Conservation (phyloP, 345 rosid genomes). For the Gynandropsis gynandra region DNA sequence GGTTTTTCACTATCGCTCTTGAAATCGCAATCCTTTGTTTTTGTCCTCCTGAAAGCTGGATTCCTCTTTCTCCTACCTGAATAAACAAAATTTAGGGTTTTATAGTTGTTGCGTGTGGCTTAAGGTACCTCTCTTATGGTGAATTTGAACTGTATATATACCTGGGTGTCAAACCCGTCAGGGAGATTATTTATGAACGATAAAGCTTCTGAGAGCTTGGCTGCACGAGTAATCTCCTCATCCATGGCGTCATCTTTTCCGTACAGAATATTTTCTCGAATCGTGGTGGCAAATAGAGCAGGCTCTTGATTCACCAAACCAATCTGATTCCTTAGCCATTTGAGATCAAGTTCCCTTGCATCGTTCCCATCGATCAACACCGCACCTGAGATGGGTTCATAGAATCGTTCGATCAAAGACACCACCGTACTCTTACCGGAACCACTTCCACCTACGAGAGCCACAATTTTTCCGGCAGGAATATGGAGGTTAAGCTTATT, state of each 20-base stretch:
- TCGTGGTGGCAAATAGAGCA: constrained; percentile 76
- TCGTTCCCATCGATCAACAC: constrained; percentile 59
- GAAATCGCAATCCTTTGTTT: constrained; percentile 93
- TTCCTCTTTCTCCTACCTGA: constrained; percentile 93
- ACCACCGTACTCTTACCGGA: constrained; percentile 94
- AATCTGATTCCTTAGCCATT: constrained; percentile 78
- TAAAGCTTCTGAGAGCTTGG: constrained; percentile 80
- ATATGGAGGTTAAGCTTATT: constrained; percentile 47
- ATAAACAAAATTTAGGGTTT: neutral
- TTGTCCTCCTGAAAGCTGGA: constrained; percentile 93
- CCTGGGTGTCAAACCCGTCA: constrained; percentile 91
- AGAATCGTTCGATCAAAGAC: constrained; percentile 87
- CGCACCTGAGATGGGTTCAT: constrained; percentile 66
- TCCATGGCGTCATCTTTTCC: constrained; percentile 73
- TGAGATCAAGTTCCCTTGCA: constrained; percentile 58
- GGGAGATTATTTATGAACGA: constrained; percentile 86
- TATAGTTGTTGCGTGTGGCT: neutral
- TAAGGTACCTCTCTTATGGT: neutral
- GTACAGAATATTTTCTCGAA: constrained; percentile 80
- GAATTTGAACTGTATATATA: constrained; percentile 15
- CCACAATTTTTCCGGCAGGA: constrained; percentile 77
- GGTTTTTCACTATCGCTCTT: constrained; percentile 84
- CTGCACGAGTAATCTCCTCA: constrained; percentile 67
- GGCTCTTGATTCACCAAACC: constrained; percentile 97
- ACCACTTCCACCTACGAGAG: constrained; percentile 96